These are phyloP conservation scores for Metarhizium album DNA, from an alignment of 2,329 filamentous ascomycete genomes.

Conservation along the genomic window DNA sequence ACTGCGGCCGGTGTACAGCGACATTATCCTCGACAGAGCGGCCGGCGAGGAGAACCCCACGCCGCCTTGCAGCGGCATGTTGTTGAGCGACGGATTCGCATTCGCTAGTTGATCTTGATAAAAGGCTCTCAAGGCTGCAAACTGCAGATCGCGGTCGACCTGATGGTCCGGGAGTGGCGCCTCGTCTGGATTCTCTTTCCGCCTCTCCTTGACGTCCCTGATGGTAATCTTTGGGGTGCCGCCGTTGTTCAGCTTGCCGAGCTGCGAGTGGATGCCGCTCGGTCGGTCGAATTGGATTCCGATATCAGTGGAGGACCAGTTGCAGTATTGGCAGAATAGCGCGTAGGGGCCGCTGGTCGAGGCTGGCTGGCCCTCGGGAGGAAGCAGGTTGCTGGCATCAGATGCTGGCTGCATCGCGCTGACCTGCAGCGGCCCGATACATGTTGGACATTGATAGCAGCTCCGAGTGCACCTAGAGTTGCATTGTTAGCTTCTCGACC, in stretches of 20 bases:
- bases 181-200: conserved; percentile 33
- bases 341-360: conserved; percentile 51
- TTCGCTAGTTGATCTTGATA: conserved; percentile 71
- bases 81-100: conserved; percentile 39
- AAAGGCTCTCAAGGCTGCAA: conserved; percentile 64
- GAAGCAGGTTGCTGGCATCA: conserved; percentile 32
- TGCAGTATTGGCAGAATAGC: conserved; percentile 80
- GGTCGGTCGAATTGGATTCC: conserved; percentile 84
- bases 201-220: conserved; percentile 40
- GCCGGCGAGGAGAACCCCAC: conserved; percentile 62
- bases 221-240: conserved; percentile 39
- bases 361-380: conserved; percentile 25
- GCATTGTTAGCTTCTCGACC: conserved; percentile 8
- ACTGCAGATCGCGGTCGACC: conserved; percentile 58
- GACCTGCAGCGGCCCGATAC: conserved; percentile 68
- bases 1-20: conserved; percentile 63
- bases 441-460: conserved; percentile 91
- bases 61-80: conserved; percentile 28
- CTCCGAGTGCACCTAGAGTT: conserved; percentile 72
- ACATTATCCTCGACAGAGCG: conserved; percentile 82
- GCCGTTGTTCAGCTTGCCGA: conserved; percentile 59
- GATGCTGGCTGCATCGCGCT: conserved; percentile 53
- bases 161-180: conserved; percentile 30
- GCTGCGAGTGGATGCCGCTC: conserved; percentile 73
- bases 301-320: conserved; percentile 85